Evolutionary conservation across 345 rosid genomes (phyloP), one percentile per base, ranked within the genome.

Genomic region (Salix koriyanagi): DNA sequence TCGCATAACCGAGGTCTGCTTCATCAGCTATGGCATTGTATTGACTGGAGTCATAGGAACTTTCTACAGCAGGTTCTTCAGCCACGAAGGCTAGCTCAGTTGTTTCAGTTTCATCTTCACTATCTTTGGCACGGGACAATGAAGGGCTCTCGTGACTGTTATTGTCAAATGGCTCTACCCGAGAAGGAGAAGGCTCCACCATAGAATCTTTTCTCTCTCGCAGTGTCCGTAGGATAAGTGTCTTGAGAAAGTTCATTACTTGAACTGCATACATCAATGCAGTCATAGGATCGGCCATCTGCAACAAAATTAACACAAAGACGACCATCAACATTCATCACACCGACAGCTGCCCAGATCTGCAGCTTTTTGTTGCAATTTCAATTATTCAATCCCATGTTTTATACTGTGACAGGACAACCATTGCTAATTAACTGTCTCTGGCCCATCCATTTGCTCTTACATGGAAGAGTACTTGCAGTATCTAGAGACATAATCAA

Each of bases 1-100:
- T 69, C 71, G 75, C 2, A 68, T 65, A 50, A 50, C 68, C 34
- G 39, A 68, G 66, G 56, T 68, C 75, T 75, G 81, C 86, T 42
- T 54, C 84, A 65, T 81, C 81, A 44, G 76, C 60, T 62, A 75
- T 69, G 82, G 80, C 84, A 69, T 71, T 77, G 71, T 56, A 73
- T 65, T 82, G 83, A 62, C 76, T 67, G 46, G 75, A 81, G 74
- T 67, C 54, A 28, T 75, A 16, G 19, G 67, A 71, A 67, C 74
- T 73, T 81, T 88, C 91, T 1, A 21, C 23, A 34, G 7, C 67
- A 28, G 89, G 88, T 82, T 84, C 89, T 80, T 82, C 86, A 67
- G 74, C 81, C 56, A 77, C 19, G 66, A 81, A 84, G 26, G 65
- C 67, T 76, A 50, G 79, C 76, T 83, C 91, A 36, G 32, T 76